Evolutionary conservation across 306 rosid species (phyloP), one percentile per base, ranked within the genome.

Genomic region (Malus fusca): DNA sequence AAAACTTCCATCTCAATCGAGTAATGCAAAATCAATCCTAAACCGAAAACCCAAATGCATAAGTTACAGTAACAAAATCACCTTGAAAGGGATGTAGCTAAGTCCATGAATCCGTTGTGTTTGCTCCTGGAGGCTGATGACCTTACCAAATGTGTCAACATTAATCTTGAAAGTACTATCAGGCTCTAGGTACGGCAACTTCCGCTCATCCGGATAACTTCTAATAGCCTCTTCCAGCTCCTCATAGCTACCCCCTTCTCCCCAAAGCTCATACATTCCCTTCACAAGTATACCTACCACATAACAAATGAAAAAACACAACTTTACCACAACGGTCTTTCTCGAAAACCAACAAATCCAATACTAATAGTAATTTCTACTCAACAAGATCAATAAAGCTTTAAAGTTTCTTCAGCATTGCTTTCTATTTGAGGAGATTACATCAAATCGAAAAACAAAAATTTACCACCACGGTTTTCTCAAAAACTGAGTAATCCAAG

Each of bases 241-340:
- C 82, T 88, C 92, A 66, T 88, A 84, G 83, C 83, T 84, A 67
- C 85, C 68, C 74, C 98, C 98, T 84, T 90, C 97, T 43, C 97
- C 98, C 97, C 97, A 92, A 15, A 92, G 82, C 75, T 95, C 98
- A 82, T 92, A 95, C 88, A 95, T 88, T 63, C 98, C 98, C 88
- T 90, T 95, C 79, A 92, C 96, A 53, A 95, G 93, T 86, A 95
- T 92, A 69, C 97, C 98, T 95, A 44, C 76, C 79, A 65, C 17
- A 73, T 43, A 42, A 8, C 77, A 73, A 23, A 31, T 61, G 19
- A 19, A 42, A 18, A 28, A 18, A 5, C 18, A 17, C 43, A 40
- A 71, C 25, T 35, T 9, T 44, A 56, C 35, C 21, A 31, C 35
- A 35, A 56, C 17, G 8, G 35, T 23, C 35, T 48, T 9, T 18